Evolutionary conservation across 139 green algal genomes (phyloP), one percentile per base, ranked within the genome.

Genomic region (Closterium sp.): DNA sequence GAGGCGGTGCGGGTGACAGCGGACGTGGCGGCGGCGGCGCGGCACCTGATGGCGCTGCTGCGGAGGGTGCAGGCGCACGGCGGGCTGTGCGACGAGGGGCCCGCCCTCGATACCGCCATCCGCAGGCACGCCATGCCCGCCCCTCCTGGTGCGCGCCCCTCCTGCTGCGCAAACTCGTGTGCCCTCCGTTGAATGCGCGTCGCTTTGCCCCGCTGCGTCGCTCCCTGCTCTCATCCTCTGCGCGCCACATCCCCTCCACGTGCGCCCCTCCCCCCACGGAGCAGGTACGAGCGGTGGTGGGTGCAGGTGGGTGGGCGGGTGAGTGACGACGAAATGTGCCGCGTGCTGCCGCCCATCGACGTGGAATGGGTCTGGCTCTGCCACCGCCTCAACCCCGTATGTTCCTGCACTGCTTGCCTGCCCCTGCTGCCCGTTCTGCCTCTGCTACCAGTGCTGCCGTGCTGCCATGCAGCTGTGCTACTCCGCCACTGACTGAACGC

Each of bases 321-420:
- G 84, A 31, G 84, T 32, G 84, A 30, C 11, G 84, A 87, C n/a
- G 84, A 87, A 31, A 29, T 87, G 84, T 31, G 84, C 84, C n/a
- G 28, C n/a, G 24, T 87, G 84, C 22, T 32, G 27, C 84, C 84
- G 84, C 84, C 84, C n/a, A 21, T 87, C 4, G 84, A 87, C 84
- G 84, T 87, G 84, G 84, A 87, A 29, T 87, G 84, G 84, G 84
- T 87, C 0, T 87, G 84, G 84, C 84, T 87, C n/a, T 87, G 84
- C 84, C 84, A 87, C 84, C 84, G 84, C 84, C 84, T 87, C 84
- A 87, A 87, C 27, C 84, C 84, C 28, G 84, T 87, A 87, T 87
- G n/a, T 87, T 29, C 27, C 10, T 86, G 4, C 1, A 0, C 4
- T 86, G 5, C 73, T 30, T 86, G 73, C 7, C 38, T 86, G 73